Conservation (phyloP, 805 yeast genomes). For the Candida wancherniae region DNA sequence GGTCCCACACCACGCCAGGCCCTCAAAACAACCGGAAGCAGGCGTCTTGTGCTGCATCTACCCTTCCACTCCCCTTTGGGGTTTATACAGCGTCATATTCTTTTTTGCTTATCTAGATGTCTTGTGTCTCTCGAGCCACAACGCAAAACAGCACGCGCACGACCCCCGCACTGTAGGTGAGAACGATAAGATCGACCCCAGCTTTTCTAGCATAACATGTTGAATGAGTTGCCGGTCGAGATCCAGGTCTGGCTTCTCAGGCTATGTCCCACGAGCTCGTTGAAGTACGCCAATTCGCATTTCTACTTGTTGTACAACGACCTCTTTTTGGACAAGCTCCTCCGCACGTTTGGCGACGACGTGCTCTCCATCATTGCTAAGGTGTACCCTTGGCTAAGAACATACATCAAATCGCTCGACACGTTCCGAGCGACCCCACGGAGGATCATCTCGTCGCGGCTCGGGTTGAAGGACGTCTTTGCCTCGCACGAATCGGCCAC, state of each 20-base stretch:
- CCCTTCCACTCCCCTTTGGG: no score
- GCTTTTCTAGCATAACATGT: slow-evolving; percentile 6
- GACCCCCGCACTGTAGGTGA: background rate
- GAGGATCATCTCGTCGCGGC: slow-evolving; percentile 22
- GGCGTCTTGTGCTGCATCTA: no score
- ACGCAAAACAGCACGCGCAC: background rate
- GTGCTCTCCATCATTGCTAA: slow-evolving; percentile 27
- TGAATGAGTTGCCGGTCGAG: slow-evolving; percentile 37
- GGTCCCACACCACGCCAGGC: no score
- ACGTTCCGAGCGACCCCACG: slow-evolving; percentile 27
- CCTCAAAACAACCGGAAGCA: no score
- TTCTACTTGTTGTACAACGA: slow-evolving; percentile 50
- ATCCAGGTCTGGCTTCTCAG: slow-evolving; percentile 35
- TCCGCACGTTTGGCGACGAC: slow-evolving; percentile 34
- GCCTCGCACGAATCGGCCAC: background rate
- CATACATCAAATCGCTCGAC: slow-evolving; percentile 38
- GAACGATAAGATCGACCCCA: slow-evolving; percentile 3
- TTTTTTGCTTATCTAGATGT: background rate
- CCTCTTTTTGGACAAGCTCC: slow-evolving; percentile 37
- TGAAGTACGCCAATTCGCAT: slow-evolving; percentile 34
- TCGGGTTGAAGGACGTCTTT: slow-evolving; percentile 23
- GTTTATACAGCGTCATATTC: no score
- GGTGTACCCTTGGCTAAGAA: slow-evolving; percentile 34
- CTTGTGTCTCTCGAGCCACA: slow-evolving; percentile 1
- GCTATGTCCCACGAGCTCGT: slow-evolving; percentile 29